Percentiles rank a stretch among this genome's conserved stretches.
Evolutionary conservation across 768 basidiomycete genomes (phyloP).

Genomic region (Russula sp.): DNA sequence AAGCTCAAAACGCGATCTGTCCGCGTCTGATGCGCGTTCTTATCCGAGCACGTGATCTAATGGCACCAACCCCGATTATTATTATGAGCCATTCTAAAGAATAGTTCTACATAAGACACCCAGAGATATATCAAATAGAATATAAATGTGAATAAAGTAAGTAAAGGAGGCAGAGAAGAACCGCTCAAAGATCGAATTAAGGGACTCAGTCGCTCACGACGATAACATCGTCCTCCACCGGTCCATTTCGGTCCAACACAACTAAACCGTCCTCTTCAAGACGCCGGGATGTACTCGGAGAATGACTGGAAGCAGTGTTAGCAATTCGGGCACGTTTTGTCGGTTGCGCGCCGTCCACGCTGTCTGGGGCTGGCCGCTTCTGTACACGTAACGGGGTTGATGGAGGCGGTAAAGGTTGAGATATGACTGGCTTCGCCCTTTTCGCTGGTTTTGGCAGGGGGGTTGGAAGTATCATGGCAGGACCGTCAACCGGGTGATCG

Average conservation of each 20-base stretch:
- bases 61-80: not conserved
- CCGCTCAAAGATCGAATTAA: not conserved
- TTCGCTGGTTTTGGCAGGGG: slow-evolving; percentile 52
- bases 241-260: slow-evolving; percentile 52
- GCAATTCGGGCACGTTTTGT: slow-evolving; percentile 46
- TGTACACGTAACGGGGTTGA: slow-evolving; percentile 39
- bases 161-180: not conserved
- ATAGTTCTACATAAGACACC: not conserved
- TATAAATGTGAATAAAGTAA: slow-evolving; percentile 18
- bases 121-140: slow-evolving; percentile 13
- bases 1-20: too few relatives aligned
- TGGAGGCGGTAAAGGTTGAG: slow-evolving; percentile 34
- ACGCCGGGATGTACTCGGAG: slow-evolving; percentile 56
- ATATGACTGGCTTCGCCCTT: slow-evolving; percentile 27
- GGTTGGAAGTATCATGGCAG: slow-evolving; percentile 55
- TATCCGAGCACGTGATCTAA: not conserved
- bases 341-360: slow-evolving; percentile 48
- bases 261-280: slow-evolving; percentile 73
- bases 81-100: not conserved
- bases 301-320: slow-evolving; percentile 25
- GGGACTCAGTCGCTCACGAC: slow-evolving; percentile 46
- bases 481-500: slow-evolving; percentile 44
- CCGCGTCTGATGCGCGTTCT: not conserved
- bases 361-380: slow-evolving; percentile 54
- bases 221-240: slow-evolving; percentile 41